A percentile compares a stretch with the other conserved stretches of the same genome.
Evolutionary conservation across 192 early-diverging fungal genomes (phyloP).

Genomic region (Gonapodya sp.): DNA sequence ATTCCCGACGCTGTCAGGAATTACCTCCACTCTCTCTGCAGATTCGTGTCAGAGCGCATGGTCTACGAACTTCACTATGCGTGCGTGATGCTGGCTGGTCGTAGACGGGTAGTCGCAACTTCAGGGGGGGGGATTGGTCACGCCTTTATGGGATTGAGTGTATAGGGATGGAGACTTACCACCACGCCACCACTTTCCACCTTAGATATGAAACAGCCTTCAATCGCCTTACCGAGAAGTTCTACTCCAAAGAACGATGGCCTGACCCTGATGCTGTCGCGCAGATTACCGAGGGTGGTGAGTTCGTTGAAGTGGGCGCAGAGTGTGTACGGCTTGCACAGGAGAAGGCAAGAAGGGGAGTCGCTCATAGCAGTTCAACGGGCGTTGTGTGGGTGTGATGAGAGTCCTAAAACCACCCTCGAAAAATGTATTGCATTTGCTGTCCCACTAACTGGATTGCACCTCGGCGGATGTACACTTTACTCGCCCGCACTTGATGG

Average conservation of each 20-base stretch:
- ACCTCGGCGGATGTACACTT: too few relatives aligned
- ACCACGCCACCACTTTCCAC: not conserved
- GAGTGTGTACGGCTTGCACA: too few relatives aligned
- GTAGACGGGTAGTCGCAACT: too few relatives aligned
- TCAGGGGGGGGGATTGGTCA: not conserved
- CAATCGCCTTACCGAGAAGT: constrained; percentile 85
- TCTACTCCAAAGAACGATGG: constrained; percentile 61
- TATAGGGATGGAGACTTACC: not conserved
- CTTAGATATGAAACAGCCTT: constrained; percentile 80
- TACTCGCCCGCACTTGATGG: too few relatives aligned
- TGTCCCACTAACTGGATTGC: too few relatives aligned
- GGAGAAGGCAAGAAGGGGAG: too few relatives aligned
- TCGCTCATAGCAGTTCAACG: too few relatives aligned
- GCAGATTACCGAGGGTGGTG: not conserved
- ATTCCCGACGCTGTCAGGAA: constrained; percentile 79
- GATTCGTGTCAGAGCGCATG: constrained; percentile 67
- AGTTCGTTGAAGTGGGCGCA: not conserved
- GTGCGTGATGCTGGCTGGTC: not conserved
- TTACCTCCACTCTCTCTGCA: constrained; percentile 75
- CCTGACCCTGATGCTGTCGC: constrained; percentile 7
- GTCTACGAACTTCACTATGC: constrained; percentile 64
- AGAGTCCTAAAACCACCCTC: too few relatives aligned
- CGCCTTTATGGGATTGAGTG: not conserved
- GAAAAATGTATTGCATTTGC: too few relatives aligned
- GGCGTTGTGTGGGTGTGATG: too few relatives aligned